These are phyloP conservation scores for Aspergillaceae sp. DNA, from an alignment of 2,329 filamentous ascomycete species.

Conservation along the genomic window DNA sequence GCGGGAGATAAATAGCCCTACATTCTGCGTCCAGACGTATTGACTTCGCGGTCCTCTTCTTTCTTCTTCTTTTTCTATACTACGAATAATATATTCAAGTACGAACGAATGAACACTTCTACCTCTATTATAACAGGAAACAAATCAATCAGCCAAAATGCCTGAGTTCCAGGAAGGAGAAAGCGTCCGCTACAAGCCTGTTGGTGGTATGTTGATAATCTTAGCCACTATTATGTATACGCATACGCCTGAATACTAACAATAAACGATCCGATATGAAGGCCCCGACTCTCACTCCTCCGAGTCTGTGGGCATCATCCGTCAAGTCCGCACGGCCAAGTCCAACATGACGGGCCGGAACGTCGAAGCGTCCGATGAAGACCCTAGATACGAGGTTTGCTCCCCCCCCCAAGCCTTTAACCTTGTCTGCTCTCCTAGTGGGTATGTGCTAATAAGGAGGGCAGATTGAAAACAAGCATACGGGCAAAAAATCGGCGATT, in stretches of 20 bases:
- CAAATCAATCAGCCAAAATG: slow-evolving; percentile 9
- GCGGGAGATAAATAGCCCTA: too few relatives aligned
- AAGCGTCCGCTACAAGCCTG: slow-evolving; percentile 34
- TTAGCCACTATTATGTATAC: too few relatives aligned
- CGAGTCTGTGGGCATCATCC: slow-evolving; percentile 29
- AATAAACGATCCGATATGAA: slow-evolving; percentile 9
- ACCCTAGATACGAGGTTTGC: slow-evolving; percentile 33
- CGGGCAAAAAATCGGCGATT: slow-evolving; percentile 19
- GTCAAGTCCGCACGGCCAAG: slow-evolving; percentile 26
- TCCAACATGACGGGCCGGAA: slow-evolving; percentile 26
- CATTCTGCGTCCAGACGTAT: too few relatives aligned
- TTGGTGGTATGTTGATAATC: slow-evolving; percentile 26
- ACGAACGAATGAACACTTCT: slow-evolving; percentile 1
- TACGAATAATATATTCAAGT: too few relatives aligned
- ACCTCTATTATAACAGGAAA: neutral
- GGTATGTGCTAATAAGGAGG: slow-evolving; percentile 1
- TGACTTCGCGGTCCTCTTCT: too few relatives aligned
- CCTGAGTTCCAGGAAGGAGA: slow-evolving; percentile 26
- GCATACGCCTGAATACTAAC: neutral
- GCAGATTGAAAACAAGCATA: slow-evolving; percentile 21
- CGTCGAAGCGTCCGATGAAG: slow-evolving; percentile 25
- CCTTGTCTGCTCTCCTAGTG: neutral
- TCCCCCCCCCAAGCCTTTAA: neutral
- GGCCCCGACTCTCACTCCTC: slow-evolving; percentile 33
- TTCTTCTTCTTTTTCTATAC: too few relatives aligned